A percentile compares a stretch with the other conserved stretches of the same genome.
Evolutionary conservation across 139 green algal genomes (phyloP).

Genomic region (Chlorella vulgaris): DNA sequence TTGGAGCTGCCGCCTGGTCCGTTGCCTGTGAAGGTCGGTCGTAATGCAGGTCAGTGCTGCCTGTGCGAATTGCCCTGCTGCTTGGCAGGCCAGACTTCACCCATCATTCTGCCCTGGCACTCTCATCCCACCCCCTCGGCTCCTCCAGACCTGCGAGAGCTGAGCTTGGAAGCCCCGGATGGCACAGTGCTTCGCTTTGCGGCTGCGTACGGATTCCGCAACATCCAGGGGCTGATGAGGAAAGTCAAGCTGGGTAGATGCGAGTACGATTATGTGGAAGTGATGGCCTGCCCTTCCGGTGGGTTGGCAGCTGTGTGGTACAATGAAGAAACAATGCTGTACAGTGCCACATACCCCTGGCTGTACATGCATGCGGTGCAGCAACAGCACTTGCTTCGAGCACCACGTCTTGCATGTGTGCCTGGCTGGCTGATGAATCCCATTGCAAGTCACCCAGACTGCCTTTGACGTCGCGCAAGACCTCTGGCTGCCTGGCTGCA

Average conservation of each 20-base stretch:
- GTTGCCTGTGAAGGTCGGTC: conserved; percentile 61
- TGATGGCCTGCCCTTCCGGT: conserved; percentile 95
- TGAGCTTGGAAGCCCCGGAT: conserved; percentile 50
- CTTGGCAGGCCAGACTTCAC: too few species aligned
- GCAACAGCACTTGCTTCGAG: too few species aligned
- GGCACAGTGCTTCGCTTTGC: conserved; percentile 78
- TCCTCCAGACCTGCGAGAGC: conserved; percentile 74
- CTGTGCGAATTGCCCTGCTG: not conserved
- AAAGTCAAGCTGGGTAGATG: conserved; percentile 81
- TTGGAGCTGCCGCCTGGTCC: conserved; percentile 61
- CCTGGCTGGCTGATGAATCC: too few species aligned
- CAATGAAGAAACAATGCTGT: not conserved
- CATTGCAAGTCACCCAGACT: too few species aligned
- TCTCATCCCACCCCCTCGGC: not conserved
- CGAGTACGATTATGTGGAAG: conserved; percentile 93
- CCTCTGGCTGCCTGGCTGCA: too few species aligned
- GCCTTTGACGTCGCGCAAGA: too few species aligned
- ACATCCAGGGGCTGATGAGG: conserved; percentile 96
- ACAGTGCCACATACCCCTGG: too few species aligned
- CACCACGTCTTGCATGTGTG: too few species aligned
- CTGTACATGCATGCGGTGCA: too few species aligned
- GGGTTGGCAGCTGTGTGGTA: not conserved
- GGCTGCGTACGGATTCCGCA: conserved; percentile 91
- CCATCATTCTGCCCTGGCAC: too few species aligned
- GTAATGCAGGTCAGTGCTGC: conserved; percentile 41